Evolutionary conservation across 176 grass and related monocot species (phyloP), one percentile per base, ranked within the genome.

Genomic region (barley (Hordeum vulgare)): DNA sequence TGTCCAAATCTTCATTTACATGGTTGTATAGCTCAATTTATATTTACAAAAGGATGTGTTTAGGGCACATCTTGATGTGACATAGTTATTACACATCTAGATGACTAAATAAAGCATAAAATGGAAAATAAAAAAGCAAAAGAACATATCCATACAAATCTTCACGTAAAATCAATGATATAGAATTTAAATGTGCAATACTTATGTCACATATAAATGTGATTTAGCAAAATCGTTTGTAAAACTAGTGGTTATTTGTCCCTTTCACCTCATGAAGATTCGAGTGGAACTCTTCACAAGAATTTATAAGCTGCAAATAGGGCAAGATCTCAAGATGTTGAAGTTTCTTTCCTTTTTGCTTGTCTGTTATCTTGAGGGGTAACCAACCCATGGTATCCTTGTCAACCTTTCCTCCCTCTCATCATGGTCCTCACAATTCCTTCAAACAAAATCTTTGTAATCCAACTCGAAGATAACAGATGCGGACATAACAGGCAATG

Each of bases 361-460:
- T 59, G 33, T 54, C 15, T 82, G 24, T 42, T 10, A 59, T 60
- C 66, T 71, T 59, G 51, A 41, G 56, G 78, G 35, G 66, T 37
- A 71, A 60, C 54, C 10, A 60, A 24, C 41, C 41, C 41, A 25
- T 82, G 13, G 41, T 66, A 44, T 82, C 66, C 24, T 68, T 71
- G 9, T 81, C 79, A 71, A 81, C 49, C 49, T 81, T 81, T 71
- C 51, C 79, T 29, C 79, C 64, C 33, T 35, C 11, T 23, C 66
- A n/a, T 12, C 5, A 60, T 57, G 66, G 33, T 39, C 79, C 79
- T 58, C 79, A 60, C 66, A 82, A 71, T 60, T 18, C 49, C n/a
- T 42, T 59, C 51, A 60, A 60, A 82, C 51, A 40, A 60, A 82
- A 82, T 60, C 51, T 17, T 82, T 71, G 66, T 27, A 81, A 82